Base-by-base conservation (phyloP, 2,329 filamentous ascomycete species). In the Coniella vitis region DNA sequence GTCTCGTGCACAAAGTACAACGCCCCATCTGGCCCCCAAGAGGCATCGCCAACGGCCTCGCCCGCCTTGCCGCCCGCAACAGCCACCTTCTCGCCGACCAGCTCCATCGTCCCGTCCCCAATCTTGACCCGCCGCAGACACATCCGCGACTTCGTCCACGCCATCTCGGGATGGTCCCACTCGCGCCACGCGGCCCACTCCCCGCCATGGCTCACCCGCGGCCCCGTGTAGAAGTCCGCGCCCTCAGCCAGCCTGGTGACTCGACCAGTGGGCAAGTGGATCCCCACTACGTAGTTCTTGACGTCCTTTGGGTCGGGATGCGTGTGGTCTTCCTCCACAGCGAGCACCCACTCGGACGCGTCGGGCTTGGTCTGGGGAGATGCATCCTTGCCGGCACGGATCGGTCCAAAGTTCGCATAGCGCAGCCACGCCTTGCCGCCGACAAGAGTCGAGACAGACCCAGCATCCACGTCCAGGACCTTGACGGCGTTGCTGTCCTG, bases 161-260 rank as follows among this genome's bases (percentile, higher is more conserved):
- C 73, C 62, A 79, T 69, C 42, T 74, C 66, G 0, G 75, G 76
- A 54, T 78, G 73, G 16, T 72, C 62, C 76, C 76, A 80, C 51
- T 79, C 70, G 12, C 74, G 63, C 75, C 76, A 79, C n/a, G 62
- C 66, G 21, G 78, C 54, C 43, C 65, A 68, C 7, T 59, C 63
- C 1, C 73, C 72, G 52, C 74, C 68, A 1, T 61, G 65, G 51
- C 68, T 74, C 54, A 73, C 78, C 14, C 68, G 68, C 0, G 76
- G 74, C 19, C 69, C 66, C 19, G 67, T 70, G 56, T 78, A 79
- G 45, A 79, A 79, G 56, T 79, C 76, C 3, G 73, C 69, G 0
- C 69, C 73, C 4, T 63, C 52, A 0, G 66, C 65, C 3, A 77
- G 55, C 1, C 68, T 57, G 22, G 58, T 64, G 2, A 72, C 65